Evolutionary conservation across 2,329 filamentous ascomycete genomes (phyloP).

Genomic region (Metarhizium robertsii): DNA sequence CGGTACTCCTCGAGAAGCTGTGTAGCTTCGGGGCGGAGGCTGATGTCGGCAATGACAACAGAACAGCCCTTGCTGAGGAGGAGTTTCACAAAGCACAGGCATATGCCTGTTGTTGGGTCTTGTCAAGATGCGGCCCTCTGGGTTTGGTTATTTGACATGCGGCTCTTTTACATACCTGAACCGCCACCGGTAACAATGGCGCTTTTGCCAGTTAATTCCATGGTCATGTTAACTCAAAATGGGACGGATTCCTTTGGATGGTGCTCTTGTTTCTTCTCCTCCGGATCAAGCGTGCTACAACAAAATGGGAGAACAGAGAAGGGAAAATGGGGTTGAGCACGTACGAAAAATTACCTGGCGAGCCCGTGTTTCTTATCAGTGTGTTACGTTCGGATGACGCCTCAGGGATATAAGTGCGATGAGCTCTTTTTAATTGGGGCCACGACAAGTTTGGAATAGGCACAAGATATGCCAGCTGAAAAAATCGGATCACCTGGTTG

Average conservation of each 20-base stretch:
- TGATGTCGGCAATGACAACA: conserved; percentile 35
- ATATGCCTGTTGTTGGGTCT: conserved; percentile 29
- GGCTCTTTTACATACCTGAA: conserved; percentile 9
- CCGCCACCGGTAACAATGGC: conserved; percentile 24
- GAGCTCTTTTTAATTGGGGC: too few species aligned
- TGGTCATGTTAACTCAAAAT: neutral
- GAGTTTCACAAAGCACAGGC: conserved; percentile 32
- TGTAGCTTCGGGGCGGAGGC: conserved; percentile 25
- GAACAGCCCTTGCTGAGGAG: conserved; percentile 32
- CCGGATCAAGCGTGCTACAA: neutral
- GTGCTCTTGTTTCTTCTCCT: neutral
- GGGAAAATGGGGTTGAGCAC: too few species aligned
- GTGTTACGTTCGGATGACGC: too few species aligned
- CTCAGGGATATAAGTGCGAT: too few species aligned
- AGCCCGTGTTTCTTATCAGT: too few species aligned
- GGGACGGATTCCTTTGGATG: neutral
- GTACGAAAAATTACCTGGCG: too few species aligned
- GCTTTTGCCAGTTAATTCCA: conserved; percentile 16
- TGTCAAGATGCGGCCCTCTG: neutral
- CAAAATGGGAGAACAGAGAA: neutral
- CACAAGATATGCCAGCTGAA: too few species aligned
- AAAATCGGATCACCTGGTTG: too few species aligned
- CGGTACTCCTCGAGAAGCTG: conserved; percentile 21
- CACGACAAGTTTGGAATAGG: too few species aligned
- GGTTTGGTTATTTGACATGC: neutral